Percentiles rank a stretch among this genome's conserved stretches.
Conservation (phyloP, 257 asterid genomes). For the Nicotiana sylvestris region DNA sequence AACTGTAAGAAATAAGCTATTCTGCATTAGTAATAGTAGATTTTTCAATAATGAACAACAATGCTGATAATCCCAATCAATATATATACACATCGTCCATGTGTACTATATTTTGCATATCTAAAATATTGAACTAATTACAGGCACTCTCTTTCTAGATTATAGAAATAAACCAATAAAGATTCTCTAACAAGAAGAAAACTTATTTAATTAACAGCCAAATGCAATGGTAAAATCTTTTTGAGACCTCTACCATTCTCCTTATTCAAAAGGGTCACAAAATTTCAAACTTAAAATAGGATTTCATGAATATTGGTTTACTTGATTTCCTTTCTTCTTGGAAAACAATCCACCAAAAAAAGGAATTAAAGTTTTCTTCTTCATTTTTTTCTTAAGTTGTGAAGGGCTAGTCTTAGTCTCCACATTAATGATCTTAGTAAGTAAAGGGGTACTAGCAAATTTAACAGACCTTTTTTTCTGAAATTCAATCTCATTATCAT, state of each 20-base stretch:
- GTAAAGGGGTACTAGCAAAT: constrained; percentile 68
- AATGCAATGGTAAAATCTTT: background rate
- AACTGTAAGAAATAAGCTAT: too few species aligned
- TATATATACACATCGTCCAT: too few species aligned
- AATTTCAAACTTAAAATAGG: background rate
- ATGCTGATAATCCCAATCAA: too few species aligned
- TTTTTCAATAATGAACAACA: too few species aligned
- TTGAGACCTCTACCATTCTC: constrained; percentile 3
- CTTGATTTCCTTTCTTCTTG: constrained; percentile 39
- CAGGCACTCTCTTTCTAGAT: too few species aligned
- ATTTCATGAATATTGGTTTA: background rate
- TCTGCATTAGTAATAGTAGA: too few species aligned
- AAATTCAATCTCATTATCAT: background rate
- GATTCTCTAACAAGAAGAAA: background rate
- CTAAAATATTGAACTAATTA: too few species aligned
- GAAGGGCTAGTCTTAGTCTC: constrained; percentile 17
- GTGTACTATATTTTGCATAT: too few species aligned
- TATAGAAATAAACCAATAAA: background rate
- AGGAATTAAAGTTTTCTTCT: constrained; percentile 56
- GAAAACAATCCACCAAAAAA: constrained; percentile 49
- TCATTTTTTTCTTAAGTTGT: constrained; percentile 33
- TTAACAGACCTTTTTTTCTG: constrained; percentile 67
- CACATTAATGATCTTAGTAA: constrained; percentile 38
- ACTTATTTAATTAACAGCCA: background rate
- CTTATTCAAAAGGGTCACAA: background rate